phyloP scores from a whole-genome alignment of 2,329 filamentous ascomycete genomes.

The Neobulgaria alba region DNA sequence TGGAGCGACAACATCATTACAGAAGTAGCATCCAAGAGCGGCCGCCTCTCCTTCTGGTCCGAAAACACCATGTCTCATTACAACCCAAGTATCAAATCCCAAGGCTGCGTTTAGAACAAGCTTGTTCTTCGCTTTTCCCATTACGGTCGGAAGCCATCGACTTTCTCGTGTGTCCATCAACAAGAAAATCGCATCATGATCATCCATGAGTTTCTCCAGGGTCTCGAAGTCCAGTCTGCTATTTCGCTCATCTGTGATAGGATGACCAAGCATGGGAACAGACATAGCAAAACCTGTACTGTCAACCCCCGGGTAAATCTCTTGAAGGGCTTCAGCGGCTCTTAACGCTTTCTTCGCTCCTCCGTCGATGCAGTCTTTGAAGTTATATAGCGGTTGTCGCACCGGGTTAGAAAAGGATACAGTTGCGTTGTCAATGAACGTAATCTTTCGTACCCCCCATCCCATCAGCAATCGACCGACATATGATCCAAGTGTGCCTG shows the following conservation, averaged over 20 bases:
- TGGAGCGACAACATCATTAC: slow-evolving; percentile 93
- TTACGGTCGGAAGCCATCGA: slow-evolving; percentile 89
- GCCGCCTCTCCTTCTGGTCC: slow-evolving; percentile 45
- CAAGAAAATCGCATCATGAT: slow-evolving; percentile 90
- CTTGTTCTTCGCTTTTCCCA: slow-evolving; percentile 88
- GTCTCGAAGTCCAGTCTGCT: slow-evolving; percentile 67
- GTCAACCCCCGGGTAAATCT: slow-evolving; percentile 88
- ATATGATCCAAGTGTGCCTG: slow-evolving; percentile 88
- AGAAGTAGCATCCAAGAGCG: slow-evolving; percentile 92
- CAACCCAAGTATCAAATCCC: slow-evolving; percentile 93
- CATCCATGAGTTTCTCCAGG: slow-evolving; percentile 65
- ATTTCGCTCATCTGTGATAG: slow-evolving; percentile 63
- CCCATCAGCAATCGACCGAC: slow-evolving; percentile 87
- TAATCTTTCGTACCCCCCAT: slow-evolving; percentile 93
- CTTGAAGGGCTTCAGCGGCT: slow-evolving; percentile 69
- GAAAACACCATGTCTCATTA: slow-evolving; percentile 86
- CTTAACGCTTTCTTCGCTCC: slow-evolving; percentile 74
- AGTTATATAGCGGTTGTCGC: slow-evolving; percentile 84
- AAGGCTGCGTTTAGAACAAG: slow-evolving; percentile 95
- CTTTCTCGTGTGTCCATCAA: slow-evolving; percentile 95
- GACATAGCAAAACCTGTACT: slow-evolving; percentile 71
- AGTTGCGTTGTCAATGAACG: slow-evolving; percentile 85
- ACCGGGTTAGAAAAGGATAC: slow-evolving; percentile 97
- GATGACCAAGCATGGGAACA: slow-evolving; percentile 93
- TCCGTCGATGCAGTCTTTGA: slow-evolving; percentile 64